Conservation (phyloP, 305 asterid species). For the Plantago lanceolata region DNA sequence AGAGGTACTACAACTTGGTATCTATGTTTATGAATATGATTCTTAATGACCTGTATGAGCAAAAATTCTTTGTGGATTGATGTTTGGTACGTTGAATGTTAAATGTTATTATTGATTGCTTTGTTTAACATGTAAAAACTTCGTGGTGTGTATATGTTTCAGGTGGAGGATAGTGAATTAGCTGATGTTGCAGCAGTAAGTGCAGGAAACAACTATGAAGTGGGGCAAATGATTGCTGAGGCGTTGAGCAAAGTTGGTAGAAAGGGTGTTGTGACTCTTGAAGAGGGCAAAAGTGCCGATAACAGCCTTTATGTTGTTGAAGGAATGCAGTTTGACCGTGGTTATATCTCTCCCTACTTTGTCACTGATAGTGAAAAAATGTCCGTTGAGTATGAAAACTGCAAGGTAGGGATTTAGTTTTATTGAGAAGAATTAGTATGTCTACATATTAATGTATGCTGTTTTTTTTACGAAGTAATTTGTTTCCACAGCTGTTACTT, state of each 20-base stretch:
- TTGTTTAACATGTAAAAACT: no score
- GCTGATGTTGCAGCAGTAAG: conserved; percentile 81
- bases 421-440: background rate
- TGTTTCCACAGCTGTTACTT: conserved; percentile 52
- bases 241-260: conserved; percentile 91
- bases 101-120: no score
- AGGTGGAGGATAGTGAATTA: conserved; percentile 68
- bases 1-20: conserved; percentile 43
- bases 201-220: conserved; percentile 78
- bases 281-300: conserved; percentile 86
- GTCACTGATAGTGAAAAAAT: conserved; percentile 87
- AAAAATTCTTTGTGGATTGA: no score
- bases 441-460: background rate
- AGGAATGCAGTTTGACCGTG: conserved; percentile 97
- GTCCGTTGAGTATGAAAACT: conserved; percentile 79
- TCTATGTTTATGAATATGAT: no score
- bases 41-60: no score
- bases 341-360: conserved; percentile 80
- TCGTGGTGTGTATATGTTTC: conserved; percentile 6
- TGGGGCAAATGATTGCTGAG: conserved; percentile 81
- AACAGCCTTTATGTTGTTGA: conserved; percentile 76
- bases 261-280: conserved; percentile 93
- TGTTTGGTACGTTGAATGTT: no score
- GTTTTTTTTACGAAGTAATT: background rate
- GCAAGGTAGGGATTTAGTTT: conserved; percentile 51